These are phyloP conservation scores for Aspergillus sp. DNA, from an alignment of 2,329 filamentous ascomycete species.

Conservation along the genomic window DNA sequence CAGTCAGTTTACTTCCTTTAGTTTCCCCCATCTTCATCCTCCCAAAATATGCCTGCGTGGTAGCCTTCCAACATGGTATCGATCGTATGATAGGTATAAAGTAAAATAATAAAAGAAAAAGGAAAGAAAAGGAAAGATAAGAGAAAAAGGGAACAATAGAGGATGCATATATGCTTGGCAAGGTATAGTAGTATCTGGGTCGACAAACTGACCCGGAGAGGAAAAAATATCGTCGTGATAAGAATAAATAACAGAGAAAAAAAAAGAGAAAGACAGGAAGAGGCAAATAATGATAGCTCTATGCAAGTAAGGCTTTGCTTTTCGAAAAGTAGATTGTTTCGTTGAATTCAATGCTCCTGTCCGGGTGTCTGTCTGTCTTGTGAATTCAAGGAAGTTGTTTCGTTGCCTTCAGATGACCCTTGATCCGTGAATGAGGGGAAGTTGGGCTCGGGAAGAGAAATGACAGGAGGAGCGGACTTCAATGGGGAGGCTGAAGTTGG, in stretches of 20 bases:
- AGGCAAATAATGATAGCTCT: neutral
- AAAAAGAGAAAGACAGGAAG: conserved; percentile 2
- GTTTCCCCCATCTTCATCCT: neutral
- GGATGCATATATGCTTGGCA: too few species aligned
- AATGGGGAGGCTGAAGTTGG: conserved; percentile 16
- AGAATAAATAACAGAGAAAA: conserved; percentile 7
- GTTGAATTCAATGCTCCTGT: conserved; percentile 5
- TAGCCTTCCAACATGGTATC: neutral
- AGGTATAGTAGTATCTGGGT: too few species aligned
- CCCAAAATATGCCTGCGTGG: too few species aligned
- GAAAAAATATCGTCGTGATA: too few species aligned
- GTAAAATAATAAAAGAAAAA: neutral
- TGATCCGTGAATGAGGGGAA: conserved; percentile 13
- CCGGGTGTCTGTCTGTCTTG: conserved; percentile 7
- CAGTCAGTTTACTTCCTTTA: neutral
- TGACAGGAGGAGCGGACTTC: conserved; percentile 24
- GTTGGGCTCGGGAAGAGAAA: conserved; percentile 20
- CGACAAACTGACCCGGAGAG: too few species aligned
- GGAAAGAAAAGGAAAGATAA: neutral
- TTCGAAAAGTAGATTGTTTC: conserved; percentile 10
- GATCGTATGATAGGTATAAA: neutral
- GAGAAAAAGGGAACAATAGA: too few species aligned
- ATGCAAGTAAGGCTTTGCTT: conserved; percentile 2
- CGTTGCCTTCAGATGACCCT: conserved; percentile 22
- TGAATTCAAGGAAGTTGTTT: conserved; percentile 6